Conservation (phyloP, 305 asterid species). For the Fraxinus xanthoxyloides region DNA sequence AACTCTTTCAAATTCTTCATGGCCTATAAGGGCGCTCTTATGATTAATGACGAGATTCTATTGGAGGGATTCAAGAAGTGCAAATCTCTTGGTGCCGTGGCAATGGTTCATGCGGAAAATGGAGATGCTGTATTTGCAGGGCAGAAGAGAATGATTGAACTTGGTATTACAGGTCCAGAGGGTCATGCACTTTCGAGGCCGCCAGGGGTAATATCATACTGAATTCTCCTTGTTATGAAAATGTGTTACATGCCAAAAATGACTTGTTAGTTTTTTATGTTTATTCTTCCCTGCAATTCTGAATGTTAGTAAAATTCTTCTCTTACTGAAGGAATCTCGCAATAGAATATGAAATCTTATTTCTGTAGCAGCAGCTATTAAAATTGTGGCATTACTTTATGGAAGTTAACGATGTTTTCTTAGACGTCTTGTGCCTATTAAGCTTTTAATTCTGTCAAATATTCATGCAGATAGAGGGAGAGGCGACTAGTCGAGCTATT, state of each 20-base stretch:
- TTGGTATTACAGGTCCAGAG: constrained; percentile 93
- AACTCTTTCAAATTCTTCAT: constrained; percentile 92
- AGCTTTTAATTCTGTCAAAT: constrained; percentile 20
- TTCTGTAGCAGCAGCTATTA: not conserved
- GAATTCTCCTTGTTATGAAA: constrained; percentile 2
- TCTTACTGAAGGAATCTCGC: not conserved
- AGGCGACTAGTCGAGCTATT: constrained; percentile 93
- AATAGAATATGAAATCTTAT: not conserved
- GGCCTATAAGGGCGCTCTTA: constrained; percentile 91
- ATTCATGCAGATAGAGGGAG: constrained; percentile 79
- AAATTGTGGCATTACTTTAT: constrained; percentile 1
- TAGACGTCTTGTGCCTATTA: constrained; percentile 1
- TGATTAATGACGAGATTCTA: constrained; percentile 84
- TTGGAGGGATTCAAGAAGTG: constrained; percentile 93
- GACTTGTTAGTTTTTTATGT: not conserved
- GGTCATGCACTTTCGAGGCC: constrained; percentile 99
- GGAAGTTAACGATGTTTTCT: constrained; percentile 10
- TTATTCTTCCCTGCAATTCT: not conserved
- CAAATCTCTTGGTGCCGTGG: constrained; percentile 91
- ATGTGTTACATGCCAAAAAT: not conserved
- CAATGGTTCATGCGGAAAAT: constrained; percentile 98
- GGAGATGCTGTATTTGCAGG: constrained; percentile 99
- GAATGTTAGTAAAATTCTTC: not conserved
- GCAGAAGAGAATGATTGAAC: constrained; percentile 83
- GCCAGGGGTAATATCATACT: constrained; percentile 52